Base-by-base conservation (phyloP, 208 protist genomes). In the Trypanosoma mega region DNA sequence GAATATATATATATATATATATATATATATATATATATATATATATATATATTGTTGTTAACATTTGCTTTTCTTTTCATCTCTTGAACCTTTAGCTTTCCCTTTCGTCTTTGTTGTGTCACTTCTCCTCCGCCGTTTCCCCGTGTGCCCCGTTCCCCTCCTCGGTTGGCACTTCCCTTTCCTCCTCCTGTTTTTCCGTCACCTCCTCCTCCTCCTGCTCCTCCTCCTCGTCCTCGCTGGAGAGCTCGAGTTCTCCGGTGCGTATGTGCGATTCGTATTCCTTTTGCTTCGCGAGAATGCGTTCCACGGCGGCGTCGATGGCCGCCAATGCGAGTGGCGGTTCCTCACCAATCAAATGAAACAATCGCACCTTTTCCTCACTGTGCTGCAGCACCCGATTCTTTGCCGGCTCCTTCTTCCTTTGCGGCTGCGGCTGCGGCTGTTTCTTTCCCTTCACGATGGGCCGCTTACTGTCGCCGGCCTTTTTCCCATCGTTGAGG, bases 161-260 rank as follows among this genome's bases (percentile, higher is more conserved):
- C 11, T 63, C 31, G 29, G 26, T 43, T 46, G 12, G 1, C 20
- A 21, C 60, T n/a, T n/a, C n/a, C 0, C 11, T 16, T 49, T 51
- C 43, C 33, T 47, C 44, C 18, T 57, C 49, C 37, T 68, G 24
- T 55, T 54, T 43, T 2, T 45, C 6, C 0, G 14, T 61, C 41
- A 45, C 47, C n/a, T 64, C 24, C 29, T 70, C 55, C 36, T 76
- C 14, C 12, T 63, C 23, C 9, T 83, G 48, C 46, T 74, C 69
- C 41, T 90, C 82, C 24, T 87, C 78, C 6, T 78, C 72, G n/a
- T 94, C 80, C 30, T 78, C 74, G 50, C 77, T 87, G 12, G 80
- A 87, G 27, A 90, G 55, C 9, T 74, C 68, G 34, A 72, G 58
- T 27, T 90, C 80, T 21, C 72, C 76, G n/a, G 46, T 70, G 52